phyloP scores from a whole-genome alignment of 2,329 filamentous ascomycete genomes.

The Hymenoscyphus fraxineus region DNA sequence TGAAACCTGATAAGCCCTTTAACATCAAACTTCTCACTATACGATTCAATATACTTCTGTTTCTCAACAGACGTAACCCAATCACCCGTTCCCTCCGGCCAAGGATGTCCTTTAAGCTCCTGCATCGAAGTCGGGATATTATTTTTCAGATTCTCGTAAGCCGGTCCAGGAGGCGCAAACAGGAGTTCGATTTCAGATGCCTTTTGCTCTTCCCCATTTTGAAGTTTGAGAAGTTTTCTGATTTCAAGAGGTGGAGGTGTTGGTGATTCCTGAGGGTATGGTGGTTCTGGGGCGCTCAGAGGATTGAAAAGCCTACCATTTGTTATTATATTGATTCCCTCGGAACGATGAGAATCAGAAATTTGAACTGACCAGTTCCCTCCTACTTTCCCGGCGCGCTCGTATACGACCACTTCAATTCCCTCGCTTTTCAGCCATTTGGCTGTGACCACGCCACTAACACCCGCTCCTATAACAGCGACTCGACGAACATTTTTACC shows the following conservation, averaged over 20 bases:
- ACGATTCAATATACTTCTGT: conserved; percentile 25
- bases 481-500: conserved; percentile 1
- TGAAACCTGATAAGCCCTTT: conserved; percentile 23
- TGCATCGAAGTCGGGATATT: conserved; percentile 29
- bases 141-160: conserved; percentile 28
- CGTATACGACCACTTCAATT: conserved; percentile 50
- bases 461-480: conserved; percentile 49
- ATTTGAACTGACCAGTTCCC: conserved; percentile 46
- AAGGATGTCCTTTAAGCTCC: conserved; percentile 25
- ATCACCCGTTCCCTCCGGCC: conserved; percentile 26
- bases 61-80: conserved; percentile 26
- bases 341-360: neutral
- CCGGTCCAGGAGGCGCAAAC: conserved; percentile 29
- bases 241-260: neutral
- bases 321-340: conserved; percentile 24
- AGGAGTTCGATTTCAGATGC: conserved; percentile 17
- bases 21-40: conserved; percentile 20
- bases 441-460: conserved; percentile 46
- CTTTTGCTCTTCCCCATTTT: neutral
- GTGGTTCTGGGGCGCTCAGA: conserved; percentile 26
- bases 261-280: conserved; percentile 14
- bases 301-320: conserved; percentile 20
- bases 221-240: neutral
- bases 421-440: conserved; percentile 44
- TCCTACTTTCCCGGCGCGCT: conserved; percentile 48